A percentile compares a stretch with the other conserved stretches of the same genome.
phyloP scores from a whole-genome alignment of 257 asterid genomes.

The Petunia secreta region DNA sequence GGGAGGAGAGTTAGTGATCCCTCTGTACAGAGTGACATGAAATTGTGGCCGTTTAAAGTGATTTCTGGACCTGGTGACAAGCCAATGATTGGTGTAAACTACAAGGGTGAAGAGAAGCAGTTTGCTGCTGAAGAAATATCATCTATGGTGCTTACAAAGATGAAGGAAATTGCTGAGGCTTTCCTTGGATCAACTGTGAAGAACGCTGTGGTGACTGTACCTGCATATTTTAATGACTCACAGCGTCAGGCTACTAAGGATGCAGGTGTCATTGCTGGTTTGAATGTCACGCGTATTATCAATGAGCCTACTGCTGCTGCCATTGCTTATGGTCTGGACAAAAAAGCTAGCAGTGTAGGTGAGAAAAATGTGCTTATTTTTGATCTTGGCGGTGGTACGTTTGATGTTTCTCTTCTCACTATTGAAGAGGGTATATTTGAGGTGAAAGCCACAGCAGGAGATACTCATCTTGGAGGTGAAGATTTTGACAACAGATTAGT shows the following conservation, averaged over 20 bases:
- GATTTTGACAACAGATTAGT: constrained; percentile 24
- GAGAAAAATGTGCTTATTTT: constrained; percentile 36
- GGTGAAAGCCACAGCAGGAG: constrained; percentile 32
- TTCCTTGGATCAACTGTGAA: constrained; percentile 28
- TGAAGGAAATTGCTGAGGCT: constrained; percentile 31
- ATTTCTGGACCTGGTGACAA: constrained; percentile 31
- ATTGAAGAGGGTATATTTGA: constrained; percentile 5
- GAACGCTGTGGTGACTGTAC: constrained; percentile 31
- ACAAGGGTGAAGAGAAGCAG: constrained; percentile 32
- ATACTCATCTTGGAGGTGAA: constrained; percentile 30
- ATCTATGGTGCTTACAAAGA: constrained; percentile 26
- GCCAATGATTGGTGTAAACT: constrained; percentile 30
- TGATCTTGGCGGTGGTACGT: constrained; percentile 27
- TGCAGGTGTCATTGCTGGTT: constrained; percentile 27
- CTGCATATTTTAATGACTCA: constrained; percentile 32
- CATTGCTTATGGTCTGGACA: constrained; percentile 35
- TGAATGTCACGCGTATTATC: constrained; percentile 24
- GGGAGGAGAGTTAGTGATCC: constrained; percentile 37
- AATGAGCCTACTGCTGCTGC: constrained; percentile 32
- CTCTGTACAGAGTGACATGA: constrained; percentile 32
- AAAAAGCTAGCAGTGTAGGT: constrained; percentile 27
- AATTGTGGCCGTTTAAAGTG: constrained; percentile 44
- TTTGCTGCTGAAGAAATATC: constrained; percentile 29
- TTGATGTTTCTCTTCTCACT: constrained; percentile 25
- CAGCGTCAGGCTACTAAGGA: constrained; percentile 36